Evolutionary conservation across 371 early-diverging fungal species (phyloP), one percentile per base, ranked within the genome.

Genomic region (Mortierella sp.): DNA sequence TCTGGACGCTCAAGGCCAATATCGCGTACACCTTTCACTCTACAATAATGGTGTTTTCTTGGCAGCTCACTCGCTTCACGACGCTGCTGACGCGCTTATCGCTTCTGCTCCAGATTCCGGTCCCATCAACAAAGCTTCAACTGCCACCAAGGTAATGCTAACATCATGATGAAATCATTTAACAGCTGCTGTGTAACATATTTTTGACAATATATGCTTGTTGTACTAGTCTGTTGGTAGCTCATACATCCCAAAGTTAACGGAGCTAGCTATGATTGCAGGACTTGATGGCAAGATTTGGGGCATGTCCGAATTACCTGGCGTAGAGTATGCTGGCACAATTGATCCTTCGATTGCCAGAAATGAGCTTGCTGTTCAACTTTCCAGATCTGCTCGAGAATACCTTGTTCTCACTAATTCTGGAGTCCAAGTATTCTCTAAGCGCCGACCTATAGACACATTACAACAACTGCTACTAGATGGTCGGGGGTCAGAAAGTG

Each of bases 371-470:
- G 87, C 88, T 2, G 86, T 89, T 1, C 93, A 90, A 64, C 74
- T 90, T 2, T 82, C 86, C 6, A 66, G 78, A 23, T 89, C 92
- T 12, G 83, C 90, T 5, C 84, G 95, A 37, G 85, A 86, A 49
- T 95, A 93, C 72, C 86, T 92, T 2, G 88, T 93, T 6, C 77
- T 96, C 57, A 92, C 96, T 6, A 94, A 92, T 68, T 83, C 86
- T 12, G 93, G 90, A 0, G 70, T 93, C 17, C 83, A 81, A 2
- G 83, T 92, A 29, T 86, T 90, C 57, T 82, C 83, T 49, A 92
- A 94, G 84, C 88, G 88, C 62, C 83, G 95, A 42, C 96, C 96
- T 13, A 89, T 95, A 7, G 95, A 95, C 64, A 83, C 89, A 28
- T 72, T 94, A 17, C 85, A 89, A 32, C 84, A 87, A 61, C 63